phyloP scores from a whole-genome alignment of 371 early-diverging fungal genomes.

The Circinella minor region DNA sequence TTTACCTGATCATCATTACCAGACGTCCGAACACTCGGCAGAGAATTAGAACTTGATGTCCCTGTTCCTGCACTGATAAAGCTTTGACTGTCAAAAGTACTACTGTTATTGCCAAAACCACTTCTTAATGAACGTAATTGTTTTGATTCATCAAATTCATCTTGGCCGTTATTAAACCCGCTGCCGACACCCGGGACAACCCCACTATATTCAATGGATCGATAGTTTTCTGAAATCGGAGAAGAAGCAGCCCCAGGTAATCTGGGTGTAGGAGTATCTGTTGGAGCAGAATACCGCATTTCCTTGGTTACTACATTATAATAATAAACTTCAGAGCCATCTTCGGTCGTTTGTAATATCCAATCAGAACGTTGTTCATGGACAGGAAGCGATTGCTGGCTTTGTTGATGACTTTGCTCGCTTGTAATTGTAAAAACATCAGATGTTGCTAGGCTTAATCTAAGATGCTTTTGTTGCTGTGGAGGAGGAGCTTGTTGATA shows the following conservation, averaged over 20 bases:
- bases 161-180: conserved; percentile 8
- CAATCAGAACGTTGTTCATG: conserved; percentile 43
- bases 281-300: conserved; percentile 59
- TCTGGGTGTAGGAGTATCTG: conserved; percentile 23
- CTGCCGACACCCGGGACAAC: neutral
- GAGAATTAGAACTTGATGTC: conserved; percentile 20
- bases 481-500: neutral
- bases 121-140: conserved; percentile 40
- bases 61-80: conserved; percentile 17
- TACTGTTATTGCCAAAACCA: neutral
- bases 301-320: conserved; percentile 56
- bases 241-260: neutral
- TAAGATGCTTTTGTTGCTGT: conserved; percentile 8
- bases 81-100: conserved; percentile 24
- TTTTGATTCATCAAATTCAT: conserved; percentile 14
- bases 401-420: conserved; percentile 1
- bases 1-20: conserved; percentile 25
- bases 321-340: conserved; percentile 60
- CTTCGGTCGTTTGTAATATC: conserved; percentile 59
- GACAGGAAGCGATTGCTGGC: neutral
- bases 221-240: conserved; percentile 6
- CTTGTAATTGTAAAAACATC: neutral
- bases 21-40: conserved; percentile 23
- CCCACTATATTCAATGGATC: conserved; percentile 4
- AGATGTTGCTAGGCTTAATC: conserved; percentile 14